These are phyloP conservation scores for Rhizodiscina lignyota DNA, from an alignment of 495 filamentous ascomycete genomes.

Conservation along the genomic window DNA sequence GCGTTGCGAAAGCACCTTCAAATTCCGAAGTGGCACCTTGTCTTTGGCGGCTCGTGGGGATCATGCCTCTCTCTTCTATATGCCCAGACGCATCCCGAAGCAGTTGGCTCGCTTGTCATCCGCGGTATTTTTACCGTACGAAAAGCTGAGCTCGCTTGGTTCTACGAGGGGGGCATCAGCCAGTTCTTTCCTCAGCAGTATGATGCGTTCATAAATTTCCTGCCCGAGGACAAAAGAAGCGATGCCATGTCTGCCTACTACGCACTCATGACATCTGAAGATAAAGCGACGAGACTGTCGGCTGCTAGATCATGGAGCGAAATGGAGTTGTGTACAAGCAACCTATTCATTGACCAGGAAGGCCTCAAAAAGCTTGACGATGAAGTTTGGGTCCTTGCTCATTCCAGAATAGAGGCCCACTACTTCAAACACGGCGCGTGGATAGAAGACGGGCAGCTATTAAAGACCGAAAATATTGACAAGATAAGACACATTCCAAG, in stretches of 20 bases:
- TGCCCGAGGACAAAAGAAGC: conserved; percentile 19
- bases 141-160: conserved; percentile 17
- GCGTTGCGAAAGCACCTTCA: conserved; percentile 22
- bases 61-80: conserved; percentile 27
- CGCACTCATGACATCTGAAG: conserved; percentile 16
- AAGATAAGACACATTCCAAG: no score
- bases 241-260: conserved; percentile 21
- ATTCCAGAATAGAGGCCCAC: no score
- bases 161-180: conserved; percentile 10
- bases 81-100: conserved; percentile 24
- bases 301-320: conserved; percentile 19
- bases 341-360: no score
- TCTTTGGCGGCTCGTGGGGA: conserved; percentile 35
- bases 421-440: no score
- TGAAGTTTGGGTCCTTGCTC: no score
- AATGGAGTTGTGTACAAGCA: conserved; percentile 25
- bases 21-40: conserved; percentile 26
- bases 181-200: conserved; percentile 26
- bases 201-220: conserved; percentile 20
- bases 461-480: no score
- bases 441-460: no score
- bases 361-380: no score
- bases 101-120: conserved; percentile 20
- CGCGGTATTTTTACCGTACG: conserved; percentile 25
- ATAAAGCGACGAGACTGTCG: conserved; percentile 7